Conservation (phyloP, 441 rosid genomes). For the Theobroma grandiflorum region DNA sequence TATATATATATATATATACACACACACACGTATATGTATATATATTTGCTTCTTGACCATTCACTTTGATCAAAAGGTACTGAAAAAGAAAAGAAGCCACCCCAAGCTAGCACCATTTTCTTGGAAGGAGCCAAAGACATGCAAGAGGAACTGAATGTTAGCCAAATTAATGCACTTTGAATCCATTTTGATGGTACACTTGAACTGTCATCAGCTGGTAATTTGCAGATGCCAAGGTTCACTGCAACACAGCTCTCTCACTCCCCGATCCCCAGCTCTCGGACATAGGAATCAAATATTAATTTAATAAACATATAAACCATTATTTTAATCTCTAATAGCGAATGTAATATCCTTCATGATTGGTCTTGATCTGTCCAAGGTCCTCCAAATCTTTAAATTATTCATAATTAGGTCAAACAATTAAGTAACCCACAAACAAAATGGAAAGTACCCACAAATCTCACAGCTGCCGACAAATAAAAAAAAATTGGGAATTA, state of each 20-base stretch:
- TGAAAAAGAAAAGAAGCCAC: too few species aligned
- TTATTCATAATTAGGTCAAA: too few species aligned
- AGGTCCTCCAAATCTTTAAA: neutral
- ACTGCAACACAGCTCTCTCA: constrained; percentile 26
- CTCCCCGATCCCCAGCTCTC: constrained; percentile 23
- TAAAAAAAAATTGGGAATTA: constrained; percentile 44
- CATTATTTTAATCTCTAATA: neutral
- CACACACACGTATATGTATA: too few species aligned
- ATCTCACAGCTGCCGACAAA: constrained; percentile 56
- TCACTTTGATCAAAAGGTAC: neutral
- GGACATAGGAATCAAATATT: neutral
- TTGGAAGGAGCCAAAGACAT: neutral
- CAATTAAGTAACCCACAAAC: neutral
- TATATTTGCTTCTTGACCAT: neutral
- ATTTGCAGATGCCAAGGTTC: constrained; percentile 39
- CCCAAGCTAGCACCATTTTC: neutral
- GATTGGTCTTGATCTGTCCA: constrained; percentile 52
- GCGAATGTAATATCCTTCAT: neutral
- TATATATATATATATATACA: too few species aligned
- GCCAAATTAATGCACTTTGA: constrained; percentile 10
- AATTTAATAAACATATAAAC: neutral
- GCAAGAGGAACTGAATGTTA: neutral
- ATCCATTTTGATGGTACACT: constrained; percentile 20
- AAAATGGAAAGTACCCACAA: too few species aligned
- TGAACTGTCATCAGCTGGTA: constrained; percentile 38